Percentiles rank a stretch among this genome's conserved stretches.
phyloP scores from a whole-genome alignment of 2,329 filamentous ascomycete species.

The Metarhizium album region DNA sequence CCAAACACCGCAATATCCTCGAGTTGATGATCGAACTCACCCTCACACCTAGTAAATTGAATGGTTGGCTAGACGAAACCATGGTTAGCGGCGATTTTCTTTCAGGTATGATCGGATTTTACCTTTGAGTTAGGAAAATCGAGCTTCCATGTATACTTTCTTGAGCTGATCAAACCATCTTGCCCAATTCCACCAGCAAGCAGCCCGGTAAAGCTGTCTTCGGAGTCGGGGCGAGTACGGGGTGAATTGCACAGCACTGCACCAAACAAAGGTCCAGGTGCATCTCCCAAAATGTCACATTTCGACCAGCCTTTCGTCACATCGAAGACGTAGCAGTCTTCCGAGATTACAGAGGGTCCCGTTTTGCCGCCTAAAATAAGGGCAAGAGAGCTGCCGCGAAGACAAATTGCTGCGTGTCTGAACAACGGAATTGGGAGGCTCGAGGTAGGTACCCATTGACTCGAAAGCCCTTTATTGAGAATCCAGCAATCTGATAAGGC shows the following conservation, averaged over 20 bases:
- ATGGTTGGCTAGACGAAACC: constrained; percentile 14
- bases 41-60: constrained; percentile 11
- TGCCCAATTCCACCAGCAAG: constrained; percentile 60
- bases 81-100: neutral
- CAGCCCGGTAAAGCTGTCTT: constrained; percentile 42
- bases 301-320: constrained; percentile 34
- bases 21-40: neutral
- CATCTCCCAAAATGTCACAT: constrained; percentile 26
- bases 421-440: constrained; percentile 63
- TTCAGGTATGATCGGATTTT: neutral
- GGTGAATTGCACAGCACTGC: constrained; percentile 24
- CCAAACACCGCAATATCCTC: constrained; percentile 21
- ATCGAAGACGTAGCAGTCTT: constrained; percentile 42
- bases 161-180: constrained; percentile 51
- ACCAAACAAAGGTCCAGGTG: constrained; percentile 32
- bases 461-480: constrained; percentile 37
- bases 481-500: constrained; percentile 69
- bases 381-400: constrained; percentile 37
- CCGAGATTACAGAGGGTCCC: constrained; percentile 34
- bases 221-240: constrained; percentile 9
- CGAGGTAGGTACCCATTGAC: constrained; percentile 51
- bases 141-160: constrained; percentile 52
- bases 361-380: constrained; percentile 54
- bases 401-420: constrained; percentile 55
- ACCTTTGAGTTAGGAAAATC: neutral